Conservation (phyloP, 2,329 filamentous ascomycete species). For the Exophiala sp. region DNA sequence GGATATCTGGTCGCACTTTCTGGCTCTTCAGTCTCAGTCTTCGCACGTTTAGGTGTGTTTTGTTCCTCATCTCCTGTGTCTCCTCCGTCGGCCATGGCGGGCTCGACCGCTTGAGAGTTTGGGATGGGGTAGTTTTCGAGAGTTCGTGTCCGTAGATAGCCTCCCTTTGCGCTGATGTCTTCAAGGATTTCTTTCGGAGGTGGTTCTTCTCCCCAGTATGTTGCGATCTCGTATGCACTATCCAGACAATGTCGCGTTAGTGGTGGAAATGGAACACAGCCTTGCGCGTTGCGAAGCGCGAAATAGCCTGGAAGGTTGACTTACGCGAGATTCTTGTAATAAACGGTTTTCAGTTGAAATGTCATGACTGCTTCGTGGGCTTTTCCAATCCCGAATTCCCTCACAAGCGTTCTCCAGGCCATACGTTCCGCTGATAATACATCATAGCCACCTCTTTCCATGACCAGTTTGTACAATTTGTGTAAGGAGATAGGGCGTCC, state of each 20-base stretch:
- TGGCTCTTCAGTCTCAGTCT: slow-evolving; percentile 46
- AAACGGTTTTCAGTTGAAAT: slow-evolving; percentile 78
- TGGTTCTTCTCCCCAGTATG: slow-evolving; percentile 69
- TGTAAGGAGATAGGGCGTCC: slow-evolving; percentile 68
- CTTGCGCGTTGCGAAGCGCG: neutral
- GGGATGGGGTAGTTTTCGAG: slow-evolving; percentile 63
- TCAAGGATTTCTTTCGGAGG: slow-evolving; percentile 85
- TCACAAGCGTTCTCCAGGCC: slow-evolving; percentile 73
- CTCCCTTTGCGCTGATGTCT: slow-evolving; percentile 71
- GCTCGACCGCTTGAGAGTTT: slow-evolving; percentile 35
- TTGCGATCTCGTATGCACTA: slow-evolving; percentile 74
- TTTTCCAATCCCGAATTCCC: slow-evolving; percentile 67
- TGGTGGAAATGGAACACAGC: neutral
- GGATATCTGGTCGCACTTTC: slow-evolving; percentile 39
- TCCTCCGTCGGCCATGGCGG: slow-evolving; percentile 29
- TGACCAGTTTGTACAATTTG: slow-evolving; percentile 71
- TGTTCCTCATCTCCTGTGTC: slow-evolving; percentile 41
- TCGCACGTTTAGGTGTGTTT: slow-evolving; percentile 48
- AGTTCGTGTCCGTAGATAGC: slow-evolving; percentile 69
- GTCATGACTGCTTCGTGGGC: slow-evolving; percentile 75
- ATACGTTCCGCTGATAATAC: slow-evolving; percentile 76
- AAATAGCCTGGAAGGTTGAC: slow-evolving; percentile 24
- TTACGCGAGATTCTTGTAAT: slow-evolving; percentile 77
- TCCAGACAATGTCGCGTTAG: neutral
- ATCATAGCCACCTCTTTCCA: slow-evolving; percentile 77